Conservation (phyloP, 2,329 filamentous ascomycete genomes). For the Lecanosticta acicola region DNA sequence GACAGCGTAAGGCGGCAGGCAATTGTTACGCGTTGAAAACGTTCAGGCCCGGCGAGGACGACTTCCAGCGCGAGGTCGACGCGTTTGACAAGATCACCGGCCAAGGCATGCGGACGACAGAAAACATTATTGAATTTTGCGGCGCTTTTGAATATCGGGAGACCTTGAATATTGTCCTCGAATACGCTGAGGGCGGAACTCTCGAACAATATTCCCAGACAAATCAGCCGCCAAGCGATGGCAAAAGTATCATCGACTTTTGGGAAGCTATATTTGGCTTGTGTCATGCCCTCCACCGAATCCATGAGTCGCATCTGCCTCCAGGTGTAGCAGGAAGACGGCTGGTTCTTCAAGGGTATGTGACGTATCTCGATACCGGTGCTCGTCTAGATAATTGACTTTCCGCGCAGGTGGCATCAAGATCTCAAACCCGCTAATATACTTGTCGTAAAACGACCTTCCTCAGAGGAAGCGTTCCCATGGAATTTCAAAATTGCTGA, state of each 20-base stretch:
- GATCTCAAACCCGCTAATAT: conserved; percentile 34
- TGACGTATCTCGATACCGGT: neutral
- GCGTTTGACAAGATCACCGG: conserved; percentile 2
- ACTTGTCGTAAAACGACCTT: neutral
- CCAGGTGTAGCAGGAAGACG: neutral
- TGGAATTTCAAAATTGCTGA: conserved; percentile 6
- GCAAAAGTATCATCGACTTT: conserved; percentile 28
- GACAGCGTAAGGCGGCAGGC: neutral
- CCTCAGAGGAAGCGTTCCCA: neutral
- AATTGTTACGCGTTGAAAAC: conserved; percentile 11
- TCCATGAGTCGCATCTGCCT: conserved; percentile 15
- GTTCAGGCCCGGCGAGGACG: conserved; percentile 1
- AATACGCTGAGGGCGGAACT: conserved; percentile 33
- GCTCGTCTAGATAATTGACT: neutral
- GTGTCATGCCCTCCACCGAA: conserved; percentile 24
- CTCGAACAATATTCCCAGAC: conserved; percentile 30
- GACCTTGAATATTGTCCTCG: conserved; percentile 32
- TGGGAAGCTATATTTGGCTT: conserved; percentile 31
- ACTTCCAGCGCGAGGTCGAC: neutral
- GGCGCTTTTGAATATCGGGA: conserved; percentile 23
- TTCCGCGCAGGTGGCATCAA: conserved; percentile 30
- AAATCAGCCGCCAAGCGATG: conserved; percentile 10
- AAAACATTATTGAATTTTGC: conserved; percentile 25
- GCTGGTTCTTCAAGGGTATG: neutral
- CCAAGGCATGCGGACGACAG: neutral